Evolutionary conservation across 768 basidiomycete genomes (phyloP).

Genomic region (Steccherinum ochraceum): DNA sequence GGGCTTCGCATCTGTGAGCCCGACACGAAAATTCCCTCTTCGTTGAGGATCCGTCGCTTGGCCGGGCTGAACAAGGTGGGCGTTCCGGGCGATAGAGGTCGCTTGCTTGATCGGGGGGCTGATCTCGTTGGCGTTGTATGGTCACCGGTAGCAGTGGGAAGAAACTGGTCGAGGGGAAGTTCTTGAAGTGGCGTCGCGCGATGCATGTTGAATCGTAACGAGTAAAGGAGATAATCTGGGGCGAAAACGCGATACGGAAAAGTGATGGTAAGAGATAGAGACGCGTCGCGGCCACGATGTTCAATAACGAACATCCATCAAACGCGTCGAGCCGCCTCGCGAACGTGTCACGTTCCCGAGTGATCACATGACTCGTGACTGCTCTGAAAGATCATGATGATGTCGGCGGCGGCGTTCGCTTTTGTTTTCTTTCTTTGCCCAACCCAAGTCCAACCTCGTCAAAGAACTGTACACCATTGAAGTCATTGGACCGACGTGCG

Average conservation of each 20-base stretch:
- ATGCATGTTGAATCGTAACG: conserved; percentile 10
- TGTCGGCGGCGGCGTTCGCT: too few species aligned
- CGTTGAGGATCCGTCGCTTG: conserved; percentile 60
- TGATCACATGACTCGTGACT: too few species aligned
- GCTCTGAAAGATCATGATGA: too few species aligned
- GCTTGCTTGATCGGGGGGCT: conserved; percentile 41
- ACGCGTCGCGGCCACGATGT: neutral
- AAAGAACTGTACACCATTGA: too few species aligned
- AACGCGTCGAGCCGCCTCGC: neutral
- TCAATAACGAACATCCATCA: neutral
- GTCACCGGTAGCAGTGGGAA: conserved; percentile 28
- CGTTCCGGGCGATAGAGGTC: conserved; percentile 51
- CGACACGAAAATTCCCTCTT: conserved; percentile 41
- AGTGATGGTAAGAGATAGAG: neutral
- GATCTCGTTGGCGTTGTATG: conserved; percentile 11
- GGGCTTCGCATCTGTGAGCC: conserved; percentile 30
- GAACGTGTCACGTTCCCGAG: conserved; percentile 1
- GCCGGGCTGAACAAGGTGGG: conserved; percentile 49
- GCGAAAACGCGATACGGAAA: conserved; percentile 1
- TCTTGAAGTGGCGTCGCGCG: conserved; percentile 51
- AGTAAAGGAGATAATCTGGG: conserved; percentile 1
- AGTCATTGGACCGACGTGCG: too few species aligned
- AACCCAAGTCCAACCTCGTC: too few species aligned
- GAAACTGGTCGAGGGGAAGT: conserved; percentile 51
- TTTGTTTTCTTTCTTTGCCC: too few species aligned